Conservation (phyloP, 495 filamentous ascomycete genomes). For the Aspergillus mulundensis region DNA sequence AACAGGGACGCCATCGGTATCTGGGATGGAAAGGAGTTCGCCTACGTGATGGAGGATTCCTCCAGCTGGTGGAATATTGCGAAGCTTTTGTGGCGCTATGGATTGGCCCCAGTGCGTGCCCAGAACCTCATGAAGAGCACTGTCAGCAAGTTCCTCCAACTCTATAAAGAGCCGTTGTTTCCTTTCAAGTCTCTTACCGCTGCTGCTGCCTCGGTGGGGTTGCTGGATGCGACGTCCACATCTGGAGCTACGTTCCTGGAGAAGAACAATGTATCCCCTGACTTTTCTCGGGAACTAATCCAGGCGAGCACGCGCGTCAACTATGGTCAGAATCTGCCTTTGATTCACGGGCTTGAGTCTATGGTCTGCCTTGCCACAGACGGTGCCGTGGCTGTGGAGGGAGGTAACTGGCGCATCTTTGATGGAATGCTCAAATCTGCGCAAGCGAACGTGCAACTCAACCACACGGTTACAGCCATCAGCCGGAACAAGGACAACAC, state of each 20-base stretch:
- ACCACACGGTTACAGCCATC: conserved; percentile 65
- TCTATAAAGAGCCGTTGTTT: conserved; percentile 80
- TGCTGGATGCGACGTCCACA: conserved; percentile 58
- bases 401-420: conserved; percentile 97
- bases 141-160: conserved; percentile 67
- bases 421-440: conserved; percentile 67
- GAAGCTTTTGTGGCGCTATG: conserved; percentile 83
- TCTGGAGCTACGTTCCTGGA: conserved; percentile 70
- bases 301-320: conserved; percentile 94
- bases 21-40: conserved; percentile 78
- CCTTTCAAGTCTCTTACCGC: conserved; percentile 74
- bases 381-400: conserved; percentile 71
- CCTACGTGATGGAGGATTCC: conserved; percentile 57
- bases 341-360: conserved; percentile 85
- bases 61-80: conserved; percentile 74
- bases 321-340: conserved; percentile 80
- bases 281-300: conserved; percentile 78
- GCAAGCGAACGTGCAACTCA: conserved; percentile 56
- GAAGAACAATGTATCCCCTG: conserved; percentile 58
- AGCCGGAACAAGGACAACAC: conserved; percentile 41
- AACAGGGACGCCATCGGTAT: conserved; percentile 58
- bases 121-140: conserved; percentile 67
- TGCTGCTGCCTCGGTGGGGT: conserved; percentile 57
- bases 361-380: conserved; percentile 94
- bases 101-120: conserved; percentile 69